Base-by-base conservation (phyloP, 2,329 filamentous ascomycete genomes). In the Neurospora crassa region DNA sequence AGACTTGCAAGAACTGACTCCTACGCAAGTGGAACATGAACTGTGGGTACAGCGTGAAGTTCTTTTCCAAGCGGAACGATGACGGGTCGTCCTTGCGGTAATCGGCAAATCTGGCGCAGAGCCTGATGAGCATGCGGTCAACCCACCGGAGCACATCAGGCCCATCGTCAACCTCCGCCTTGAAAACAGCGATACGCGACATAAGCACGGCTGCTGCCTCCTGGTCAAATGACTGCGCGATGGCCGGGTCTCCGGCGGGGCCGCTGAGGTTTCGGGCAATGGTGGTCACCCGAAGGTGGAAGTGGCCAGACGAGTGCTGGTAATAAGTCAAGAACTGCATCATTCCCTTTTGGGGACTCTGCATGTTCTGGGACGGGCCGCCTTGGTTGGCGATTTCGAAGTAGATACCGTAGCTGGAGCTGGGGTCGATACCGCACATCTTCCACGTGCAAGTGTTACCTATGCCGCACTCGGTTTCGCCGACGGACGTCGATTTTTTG, bases 391-490 rank as follows among this genome's bases (percentile, higher is more conserved):
- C 95, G 79, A 99, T 96, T 81, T 99, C 96, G 77, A 98, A 99
- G 83, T 98, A 99, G 74, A 99, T 88, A 73, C 94, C 96, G 78
- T 98, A 98, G 78, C 94, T 97, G 41, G 96, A 90, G 70, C 90
- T 91, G 12, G 96, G 96, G 77, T 98, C 94, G 76, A 99, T 97
- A 76, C 94, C 94, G 78, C 96, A 98, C 95, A 99, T 97, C 83
- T 99, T 99, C 96, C 96, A 99, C 3, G 94, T 95, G 82, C 95
- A 98, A 0, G 96, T 99, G 80, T 98, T 98, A 75, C 96, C 96
- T 77, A 99, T 97, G 78, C 96, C 96, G 77, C 95, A 97, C 80
- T 99, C 96, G 0, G 96, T 98, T 84, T 99, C 96, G 70, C 96
- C 96, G 14, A 99, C 96, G 1, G 94, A 97, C 10, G 92, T 92